phyloP scores from a whole-genome alignment of 73 alveolate species.

The Paramecium sexaurelia region DNA sequence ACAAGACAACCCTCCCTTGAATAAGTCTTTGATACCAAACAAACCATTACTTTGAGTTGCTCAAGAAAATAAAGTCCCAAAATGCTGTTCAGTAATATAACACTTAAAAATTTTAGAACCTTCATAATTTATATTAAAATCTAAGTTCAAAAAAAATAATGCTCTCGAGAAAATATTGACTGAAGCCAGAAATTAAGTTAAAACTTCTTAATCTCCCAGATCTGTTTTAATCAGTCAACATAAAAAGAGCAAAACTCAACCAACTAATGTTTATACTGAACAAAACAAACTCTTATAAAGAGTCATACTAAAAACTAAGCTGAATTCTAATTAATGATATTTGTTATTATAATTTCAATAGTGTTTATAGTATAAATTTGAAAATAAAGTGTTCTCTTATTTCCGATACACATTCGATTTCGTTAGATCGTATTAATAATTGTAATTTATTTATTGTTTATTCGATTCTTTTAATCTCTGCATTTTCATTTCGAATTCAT shows the following conservation, averaged over 20 bases:
- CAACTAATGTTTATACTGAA: neutral
- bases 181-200: neutral
- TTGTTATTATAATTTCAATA: neutral
- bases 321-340: neutral
- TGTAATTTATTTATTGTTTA: neutral
- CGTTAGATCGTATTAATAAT: neutral
- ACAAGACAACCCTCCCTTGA: neutral
- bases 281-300: neutral
- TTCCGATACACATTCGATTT: neutral
- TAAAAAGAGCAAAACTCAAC: neutral
- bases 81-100: neutral
- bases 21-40: neutral
- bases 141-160: neutral
- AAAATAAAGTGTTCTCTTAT: constrained; percentile 15
- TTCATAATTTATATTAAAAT: neutral
- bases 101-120: neutral
- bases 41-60: neutral
- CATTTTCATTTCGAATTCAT: neutral
- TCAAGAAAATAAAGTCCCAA: constrained; percentile 3
- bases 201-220: neutral
- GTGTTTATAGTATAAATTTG: constrained; percentile 9
- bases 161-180: neutral
- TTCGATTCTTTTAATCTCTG: neutral
- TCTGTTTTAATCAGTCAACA: neutral
- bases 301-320: neutral